Base-by-base conservation (phyloP, 2,329 filamentous ascomycete species). In the Thermoascus crustaceus region DNA sequence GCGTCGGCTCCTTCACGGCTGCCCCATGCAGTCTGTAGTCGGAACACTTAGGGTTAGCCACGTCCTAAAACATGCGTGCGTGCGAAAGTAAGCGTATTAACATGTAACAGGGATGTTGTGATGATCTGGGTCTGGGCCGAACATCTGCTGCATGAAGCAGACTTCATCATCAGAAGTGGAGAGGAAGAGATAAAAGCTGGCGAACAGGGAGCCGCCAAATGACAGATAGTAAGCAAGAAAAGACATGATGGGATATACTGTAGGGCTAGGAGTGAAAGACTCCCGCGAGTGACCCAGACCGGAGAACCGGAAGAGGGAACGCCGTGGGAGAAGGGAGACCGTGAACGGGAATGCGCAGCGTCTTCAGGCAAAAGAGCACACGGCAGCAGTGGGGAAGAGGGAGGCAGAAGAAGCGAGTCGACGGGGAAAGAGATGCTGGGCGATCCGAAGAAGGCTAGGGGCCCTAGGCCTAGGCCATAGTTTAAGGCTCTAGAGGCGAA, bases 1-100 rank as follows among this genome's bases (percentile, higher is more conserved):
- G 82, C 75, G 62, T 95, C 88, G 55, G 86, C 88, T 51, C 91
- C 88, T 51, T 86, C 85, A 62, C 88, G 82, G 64, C 86, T 94
- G 55, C 88, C 88, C 88, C 88, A 95, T 34, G 87, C 89, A 29
- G 88, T 95, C 88, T 95, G 56, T 39, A 34, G 30, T 40, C n/a
- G n/a, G n/a, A n/a, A n/a, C n/a, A n/a, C n/a, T n/a, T n/a, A n/a
- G 50, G 48, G 31, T 29, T 25, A 32, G 32, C 31, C n/a, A n/a
- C n/a, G n/a, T n/a, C n/a, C n/a, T n/a, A n/a, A n/a, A n/a, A n/a
- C n/a, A n/a, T n/a, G n/a, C n/a, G n/a, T n/a, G n/a, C n/a, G n/a
- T n/a, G n/a, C n/a, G n/a, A n/a, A n/a, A n/a, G n/a, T n/a, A n/a
- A n/a, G n/a, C n/a, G n/a, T n/a, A n/a, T n/a, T n/a, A n/a, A n/a